phyloP scores from a whole-genome alignment of 176 grass and related monocot genomes.

The Guadua angustifolia region DNA sequence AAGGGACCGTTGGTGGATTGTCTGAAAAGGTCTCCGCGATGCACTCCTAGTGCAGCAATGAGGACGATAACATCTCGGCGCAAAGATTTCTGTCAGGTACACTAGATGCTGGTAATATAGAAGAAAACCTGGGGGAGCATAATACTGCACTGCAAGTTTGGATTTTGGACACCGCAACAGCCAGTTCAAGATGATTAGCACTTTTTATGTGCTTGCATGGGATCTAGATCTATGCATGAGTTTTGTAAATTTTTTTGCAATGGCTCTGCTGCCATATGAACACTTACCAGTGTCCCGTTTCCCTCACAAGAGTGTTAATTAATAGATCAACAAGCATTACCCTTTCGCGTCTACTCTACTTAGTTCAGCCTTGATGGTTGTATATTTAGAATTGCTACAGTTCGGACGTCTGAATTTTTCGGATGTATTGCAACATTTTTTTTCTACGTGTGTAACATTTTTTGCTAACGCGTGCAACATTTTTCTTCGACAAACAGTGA shows the following conservation, averaged over 20 bases:
- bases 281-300: background rate
- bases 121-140: background rate
- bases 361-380: background rate
- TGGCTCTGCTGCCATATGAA: background rate
- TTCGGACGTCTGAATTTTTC: too few species aligned
- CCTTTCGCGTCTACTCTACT: background rate
- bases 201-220: constrained; percentile 5
- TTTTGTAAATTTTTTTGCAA: constrained; percentile 20
- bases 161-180: background rate
- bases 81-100: background rate
- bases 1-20: constrained; percentile 58
- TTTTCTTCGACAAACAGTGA: too few species aligned
- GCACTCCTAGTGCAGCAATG: constrained; percentile 38
- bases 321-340: constrained; percentile 18
- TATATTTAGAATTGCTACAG: too few species aligned
- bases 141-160: constrained; percentile 32
- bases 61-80: too few species aligned
- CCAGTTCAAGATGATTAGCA: background rate
- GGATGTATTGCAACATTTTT: too few species aligned
- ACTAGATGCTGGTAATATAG: background rate
- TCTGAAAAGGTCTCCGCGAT: constrained; percentile 58
- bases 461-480: too few species aligned
- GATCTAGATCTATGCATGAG: background rate
- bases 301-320: background rate
- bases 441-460: too few species aligned